Percentiles rank a stretch among this genome's conserved stretches.
phyloP scores from a whole-genome alignment of 768 basidiomycete species.

The Podaxis mareebaensis region DNA sequence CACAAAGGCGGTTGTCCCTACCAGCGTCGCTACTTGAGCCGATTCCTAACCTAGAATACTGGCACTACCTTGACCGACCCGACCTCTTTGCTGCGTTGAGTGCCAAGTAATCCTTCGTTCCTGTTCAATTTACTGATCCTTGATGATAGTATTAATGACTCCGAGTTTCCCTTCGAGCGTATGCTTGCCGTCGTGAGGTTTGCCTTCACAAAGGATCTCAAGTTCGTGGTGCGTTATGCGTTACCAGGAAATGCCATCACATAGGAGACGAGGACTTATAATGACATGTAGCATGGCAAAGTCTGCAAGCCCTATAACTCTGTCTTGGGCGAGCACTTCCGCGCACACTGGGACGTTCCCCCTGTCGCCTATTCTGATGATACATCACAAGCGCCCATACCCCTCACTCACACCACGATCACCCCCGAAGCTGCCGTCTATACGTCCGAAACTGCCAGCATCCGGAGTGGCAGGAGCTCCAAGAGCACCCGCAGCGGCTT shows the following conservation, averaged over 20 bases:
- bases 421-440: slow-evolving; percentile 22
- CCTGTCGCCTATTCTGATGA: slow-evolving; percentile 57
- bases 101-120: slow-evolving; percentile 19
- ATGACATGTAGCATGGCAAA: slow-evolving; percentile 70
- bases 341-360: slow-evolving; percentile 81
- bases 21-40: slow-evolving; percentile 94
- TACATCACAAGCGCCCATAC: slow-evolving; percentile 44
- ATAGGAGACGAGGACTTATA: slow-evolving; percentile 5
- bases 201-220: slow-evolving; percentile 90
- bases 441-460: slow-evolving; percentile 52
- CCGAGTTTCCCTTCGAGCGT: slow-evolving; percentile 87
- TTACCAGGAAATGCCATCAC: slow-evolving; percentile 5
- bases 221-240: slow-evolving; percentile 71
- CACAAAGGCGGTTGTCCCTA: slow-evolving; percentile 79
- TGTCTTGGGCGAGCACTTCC: slow-evolving; percentile 87
- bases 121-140: slow-evolving; percentile 9
- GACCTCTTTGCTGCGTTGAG: slow-evolving; percentile 89
- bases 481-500: slow-evolving; percentile 61
- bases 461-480: slow-evolving; percentile 60
- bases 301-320: slow-evolving; percentile 94
- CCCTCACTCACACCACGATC: slow-evolving; percentile 38
- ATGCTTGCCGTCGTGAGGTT: slow-evolving; percentile 93
- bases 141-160: slow-evolving; percentile 79
- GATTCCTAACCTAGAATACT: slow-evolving; percentile 94
- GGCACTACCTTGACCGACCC: slow-evolving; percentile 90